phyloP scores from a whole-genome alignment of 2,329 filamentous ascomycete species.

The Trichoderma koningiopsis region DNA sequence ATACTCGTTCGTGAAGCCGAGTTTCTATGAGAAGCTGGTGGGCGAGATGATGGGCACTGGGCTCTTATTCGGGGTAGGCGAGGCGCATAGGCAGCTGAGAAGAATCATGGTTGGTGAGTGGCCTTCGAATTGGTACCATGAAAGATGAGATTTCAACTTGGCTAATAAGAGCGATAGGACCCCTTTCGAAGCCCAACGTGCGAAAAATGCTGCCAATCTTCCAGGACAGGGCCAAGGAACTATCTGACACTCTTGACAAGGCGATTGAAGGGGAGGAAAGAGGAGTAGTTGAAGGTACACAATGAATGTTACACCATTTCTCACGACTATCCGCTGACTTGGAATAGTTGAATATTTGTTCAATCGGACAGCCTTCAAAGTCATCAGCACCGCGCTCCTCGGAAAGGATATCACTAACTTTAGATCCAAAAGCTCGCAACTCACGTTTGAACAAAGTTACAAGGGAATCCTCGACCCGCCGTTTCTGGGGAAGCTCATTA shows the following conservation, averaged over 20 bases:
- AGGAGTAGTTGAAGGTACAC: constrained; percentile 13
- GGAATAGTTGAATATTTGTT: constrained; percentile 8
- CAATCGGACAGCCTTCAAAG: constrained; percentile 4
- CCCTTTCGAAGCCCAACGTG: constrained; percentile 14
- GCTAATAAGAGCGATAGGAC: not conserved
- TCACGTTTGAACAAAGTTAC: constrained; percentile 24
- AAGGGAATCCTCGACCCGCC: constrained; percentile 8
- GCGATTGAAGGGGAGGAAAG: not conserved
- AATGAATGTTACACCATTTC: not conserved
- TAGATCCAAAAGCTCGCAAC: constrained; percentile 1
- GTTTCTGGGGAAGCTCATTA: constrained; percentile 19
- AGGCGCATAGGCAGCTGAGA: constrained; percentile 15
- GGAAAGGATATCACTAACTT: constrained; percentile 16
- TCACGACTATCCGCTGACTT: not conserved
- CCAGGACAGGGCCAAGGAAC: constrained; percentile 4
- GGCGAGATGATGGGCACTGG: constrained; percentile 22
- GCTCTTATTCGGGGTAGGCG: constrained; percentile 15
- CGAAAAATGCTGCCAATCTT: constrained; percentile 20
- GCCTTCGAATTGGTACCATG: no score
- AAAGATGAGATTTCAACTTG: not conserved
- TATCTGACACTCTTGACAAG: not conserved
- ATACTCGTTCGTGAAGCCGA: constrained; percentile 16
- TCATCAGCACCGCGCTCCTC: constrained; percentile 18
- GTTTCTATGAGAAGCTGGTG: constrained; percentile 18
- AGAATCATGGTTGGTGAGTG: constrained; percentile 4